phyloP scores from a whole-genome alignment of 1,139 yeast genomes.

The Schwanniomyces etchellsii region DNA sequence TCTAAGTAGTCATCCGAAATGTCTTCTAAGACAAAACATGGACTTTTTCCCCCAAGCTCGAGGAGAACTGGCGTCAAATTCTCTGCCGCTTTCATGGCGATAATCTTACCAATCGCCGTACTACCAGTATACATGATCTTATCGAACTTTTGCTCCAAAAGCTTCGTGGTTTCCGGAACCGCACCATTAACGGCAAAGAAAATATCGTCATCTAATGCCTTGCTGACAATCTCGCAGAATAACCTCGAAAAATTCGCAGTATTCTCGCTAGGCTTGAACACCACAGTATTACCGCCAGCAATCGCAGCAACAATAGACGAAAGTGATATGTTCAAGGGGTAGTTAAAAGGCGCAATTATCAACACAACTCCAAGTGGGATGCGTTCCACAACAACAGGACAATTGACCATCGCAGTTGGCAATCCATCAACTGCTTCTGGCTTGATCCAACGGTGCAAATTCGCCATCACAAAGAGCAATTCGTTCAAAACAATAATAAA shows the following conservation, averaged over 20 bases:
- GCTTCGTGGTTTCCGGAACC: slow-evolving; percentile 59
- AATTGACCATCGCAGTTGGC: slow-evolving; percentile 42
- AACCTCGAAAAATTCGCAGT: slow-evolving; percentile 59
- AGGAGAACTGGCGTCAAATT: slow-evolving; percentile 73
- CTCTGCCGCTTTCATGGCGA: slow-evolving; percentile 80
- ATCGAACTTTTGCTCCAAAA: slow-evolving; percentile 67
- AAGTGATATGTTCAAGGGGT: slow-evolving; percentile 64
- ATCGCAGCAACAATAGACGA: slow-evolving; percentile 75
- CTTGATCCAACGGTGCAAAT: slow-evolving; percentile 57
- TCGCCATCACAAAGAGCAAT: slow-evolving; percentile 52
- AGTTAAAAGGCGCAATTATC: slow-evolving; percentile 82
- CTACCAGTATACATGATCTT: slow-evolving; percentile 88
- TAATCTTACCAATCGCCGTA: slow-evolving; percentile 66
- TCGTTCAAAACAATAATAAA: slow-evolving; percentile 48
- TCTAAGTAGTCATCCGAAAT: slow-evolving; percentile 39
- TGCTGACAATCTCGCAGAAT: slow-evolving; percentile 49
- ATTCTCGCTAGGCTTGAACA: slow-evolving; percentile 74
- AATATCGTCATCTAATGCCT: slow-evolving; percentile 50
- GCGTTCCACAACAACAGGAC: slow-evolving; percentile 50
- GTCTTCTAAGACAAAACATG: slow-evolving; percentile 61
- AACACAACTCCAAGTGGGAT: slow-evolving; percentile 76
- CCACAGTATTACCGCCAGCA: slow-evolving; percentile 83
- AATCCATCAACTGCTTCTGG: slow-evolving; percentile 42
- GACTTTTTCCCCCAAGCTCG: slow-evolving; percentile 94
- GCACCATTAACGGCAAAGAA: slow-evolving; percentile 71